Evolutionary conservation across 2,329 filamentous ascomycete species (phyloP), one percentile per base, ranked within the genome.

Genomic region (Cladorrhinum sp.): DNA sequence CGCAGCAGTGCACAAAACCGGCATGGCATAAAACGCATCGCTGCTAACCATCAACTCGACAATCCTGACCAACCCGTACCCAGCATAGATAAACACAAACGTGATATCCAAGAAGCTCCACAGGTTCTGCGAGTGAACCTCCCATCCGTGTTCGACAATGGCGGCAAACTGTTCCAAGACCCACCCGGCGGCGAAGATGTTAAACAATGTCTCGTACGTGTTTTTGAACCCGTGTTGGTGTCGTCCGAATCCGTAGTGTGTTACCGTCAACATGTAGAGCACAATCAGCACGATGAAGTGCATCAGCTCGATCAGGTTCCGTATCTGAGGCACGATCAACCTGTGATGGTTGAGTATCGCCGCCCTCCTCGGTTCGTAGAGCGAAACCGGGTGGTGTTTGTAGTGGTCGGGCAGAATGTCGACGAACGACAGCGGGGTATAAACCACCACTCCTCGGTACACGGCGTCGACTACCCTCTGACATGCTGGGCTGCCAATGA

Each of bases 91-190:
- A 42, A 77, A 70, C 2, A 84, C 80, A 66, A 90, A 91, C 1
- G 84, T 85, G n/a, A 89, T 80, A 70, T 91, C 88, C 16, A 91
- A 79, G 68, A 91, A 91, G 0, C 87, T 87, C 88, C 88, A 91
- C 5, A 91, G 77, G 66, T 89, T 90, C 71, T 91, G 87, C 0
- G 87, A 88, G 66, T 91, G 88, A 1, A 91, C 87, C 52, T 85
- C 82, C 87, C 76, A 80, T 28, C 77, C 80, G 66, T 90, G 88
- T 70, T 89, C 87, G 10, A 87, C 78, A 48, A 89, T 84, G 1
- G 85, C 84, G 1, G 85, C 83, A 63, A 87, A 78, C 66, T 87
- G 85, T 66, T 89, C 86, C 1, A 89, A 76, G 2, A 85, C 81
- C 87, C 88, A 91, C 3, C 88, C 88, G 2, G 82, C 76, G 2